phyloP scores from a whole-genome alignment of 305 asterid species.

The Fraxinus albicans region DNA sequence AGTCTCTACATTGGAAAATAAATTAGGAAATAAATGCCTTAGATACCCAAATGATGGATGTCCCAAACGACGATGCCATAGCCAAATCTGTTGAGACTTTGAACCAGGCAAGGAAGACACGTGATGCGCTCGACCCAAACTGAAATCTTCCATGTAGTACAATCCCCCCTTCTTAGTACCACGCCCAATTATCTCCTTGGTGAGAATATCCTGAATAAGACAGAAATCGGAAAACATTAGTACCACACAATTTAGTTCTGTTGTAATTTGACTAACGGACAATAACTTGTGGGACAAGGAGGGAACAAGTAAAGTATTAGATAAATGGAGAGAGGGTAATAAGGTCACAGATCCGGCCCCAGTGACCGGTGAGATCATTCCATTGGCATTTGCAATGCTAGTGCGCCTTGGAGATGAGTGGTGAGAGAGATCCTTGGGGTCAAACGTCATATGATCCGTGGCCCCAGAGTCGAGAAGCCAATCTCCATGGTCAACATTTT shows the following conservation, averaged over 20 bases:
- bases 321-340: background rate
- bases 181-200: no score
- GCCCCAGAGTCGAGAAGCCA: background rate
- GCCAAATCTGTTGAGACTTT: no score
- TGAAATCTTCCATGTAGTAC: no score
- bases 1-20: background rate
- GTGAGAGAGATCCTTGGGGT: background rate
- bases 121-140: background rate
- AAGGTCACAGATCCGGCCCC: background rate
- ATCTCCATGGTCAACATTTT: background rate
- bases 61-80: background rate
- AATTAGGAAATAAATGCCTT: background rate
- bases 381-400: background rate
- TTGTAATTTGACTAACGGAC: background rate
- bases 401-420: background rate
- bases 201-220: no score
- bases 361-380: background rate
- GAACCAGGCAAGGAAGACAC: background rate
- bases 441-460: background rate
- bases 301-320: background rate
- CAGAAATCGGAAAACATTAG: background rate
- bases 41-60: background rate
- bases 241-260: background rate
- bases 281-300: background rate
- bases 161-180: background rate